Base-by-base conservation (phyloP, 2,329 filamentous ascomycete species). In the Claviceps pazoutovae region DNA sequence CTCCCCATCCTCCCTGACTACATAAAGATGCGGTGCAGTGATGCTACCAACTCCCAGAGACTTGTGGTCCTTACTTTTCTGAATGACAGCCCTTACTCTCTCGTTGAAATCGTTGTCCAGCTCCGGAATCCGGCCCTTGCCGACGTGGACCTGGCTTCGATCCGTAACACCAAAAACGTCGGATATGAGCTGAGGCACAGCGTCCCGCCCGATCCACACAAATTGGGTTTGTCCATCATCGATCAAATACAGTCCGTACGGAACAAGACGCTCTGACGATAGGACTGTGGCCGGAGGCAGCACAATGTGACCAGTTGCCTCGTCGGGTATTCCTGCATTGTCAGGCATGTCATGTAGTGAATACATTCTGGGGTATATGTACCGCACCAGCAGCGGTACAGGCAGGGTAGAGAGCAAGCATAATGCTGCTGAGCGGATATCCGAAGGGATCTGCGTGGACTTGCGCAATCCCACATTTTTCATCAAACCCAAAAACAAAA, bases 171-270 rank as follows among this genome's bases (percentile, higher is more conserved):
- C 91, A 65, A 98, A 98, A 5, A 97, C 91, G 61, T 98, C 93
- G 50, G 78, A 70, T 42, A 97, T 74, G 36, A 98, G 77, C 63
- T 95, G 88, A 1, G 89, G 88, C 30, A 98, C 88, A 1, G 91
- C 85, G 59, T 98, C 91, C 38, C 90, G 83, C 14, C 93, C 93
- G 19, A 97, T 78, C 93, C 93, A 98, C 47, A 98, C 71, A 76
- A 98, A 98, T 66, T 98, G 93, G 5, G 88, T 96, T 68, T 96
- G 91, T 2, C 90, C 90, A 62, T 98, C 93, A 61, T 98, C 93
- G 60, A 98, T 93, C 53, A 98, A 78, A 68, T 98, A 98, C 17
- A 98, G 73, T 30, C 93, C 93, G 63, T 94, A 95, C 0, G 89
- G 80, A 3, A 88, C 87, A 48, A 98, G 79, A 46, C 86, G 81